These are phyloP conservation scores for Podila clonocystis DNA, from an alignment of 192 early-diverging fungal genomes.

Conservation along the genomic window DNA sequence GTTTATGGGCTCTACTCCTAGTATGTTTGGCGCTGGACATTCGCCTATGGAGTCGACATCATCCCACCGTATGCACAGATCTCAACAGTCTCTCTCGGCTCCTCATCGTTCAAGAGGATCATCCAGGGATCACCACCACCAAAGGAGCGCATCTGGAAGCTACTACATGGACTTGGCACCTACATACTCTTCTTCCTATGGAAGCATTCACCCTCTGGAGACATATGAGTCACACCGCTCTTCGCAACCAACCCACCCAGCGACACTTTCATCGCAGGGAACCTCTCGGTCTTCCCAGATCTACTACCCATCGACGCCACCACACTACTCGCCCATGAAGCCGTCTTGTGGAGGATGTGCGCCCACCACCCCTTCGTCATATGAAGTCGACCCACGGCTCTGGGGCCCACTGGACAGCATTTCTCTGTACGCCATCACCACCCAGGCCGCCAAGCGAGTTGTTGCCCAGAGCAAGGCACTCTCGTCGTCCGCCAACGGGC, in stretches of 20 bases:
- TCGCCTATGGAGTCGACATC: conserved; percentile 7
- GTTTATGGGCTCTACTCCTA: conserved; percentile 11
- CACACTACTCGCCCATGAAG: conserved; percentile 18
- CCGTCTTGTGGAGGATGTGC: conserved; percentile 1
- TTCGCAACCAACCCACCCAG: background rate
- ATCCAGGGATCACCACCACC: conserved; percentile 32
- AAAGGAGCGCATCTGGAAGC: conserved; percentile 30
- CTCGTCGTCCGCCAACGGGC: conserved; percentile 19
- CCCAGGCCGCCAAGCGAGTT: conserved; percentile 47
- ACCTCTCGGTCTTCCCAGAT: background rate
- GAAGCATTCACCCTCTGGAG: conserved; percentile 31
- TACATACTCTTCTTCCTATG: conserved; percentile 20
- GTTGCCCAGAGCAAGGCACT: conserved; percentile 46
- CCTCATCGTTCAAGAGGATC: background rate
- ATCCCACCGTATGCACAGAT: too few species aligned
- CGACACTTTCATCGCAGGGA: background rate
- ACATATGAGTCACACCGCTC: background rate
- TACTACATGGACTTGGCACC: conserved; percentile 27
- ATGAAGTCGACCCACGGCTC: conserved; percentile 35
- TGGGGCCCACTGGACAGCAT: conserved; percentile 42
- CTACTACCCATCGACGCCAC: conserved; percentile 8
- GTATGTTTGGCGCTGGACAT: conserved; percentile 5
- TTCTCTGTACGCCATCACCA: conserved; percentile 36
- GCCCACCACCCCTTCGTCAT: background rate
- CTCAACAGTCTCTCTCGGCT: too few species aligned